phyloP scores from a whole-genome alignment of 2,329 filamentous ascomycete species.

The Stylonectria norvegica region DNA sequence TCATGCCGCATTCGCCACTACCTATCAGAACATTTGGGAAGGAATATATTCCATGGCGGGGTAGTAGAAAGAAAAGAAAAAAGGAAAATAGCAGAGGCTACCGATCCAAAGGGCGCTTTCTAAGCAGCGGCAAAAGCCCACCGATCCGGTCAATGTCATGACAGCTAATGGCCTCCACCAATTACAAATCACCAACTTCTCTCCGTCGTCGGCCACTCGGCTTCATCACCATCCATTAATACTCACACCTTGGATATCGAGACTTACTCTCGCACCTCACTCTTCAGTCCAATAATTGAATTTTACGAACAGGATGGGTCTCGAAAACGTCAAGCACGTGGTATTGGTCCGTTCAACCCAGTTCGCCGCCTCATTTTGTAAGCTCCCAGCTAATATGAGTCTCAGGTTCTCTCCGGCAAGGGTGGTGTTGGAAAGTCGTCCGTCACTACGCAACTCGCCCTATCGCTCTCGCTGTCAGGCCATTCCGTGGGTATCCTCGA shows the following conservation, averaged over 20 bases:
- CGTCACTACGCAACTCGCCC: slow-evolving; percentile 91
- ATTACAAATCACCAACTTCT: not conserved
- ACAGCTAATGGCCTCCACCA: not conserved
- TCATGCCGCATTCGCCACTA: too few relatives aligned
- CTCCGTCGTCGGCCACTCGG: not conserved
- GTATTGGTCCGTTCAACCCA: slow-evolving; percentile 57
- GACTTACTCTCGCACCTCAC: too few relatives aligned
- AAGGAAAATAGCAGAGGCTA: too few relatives aligned
- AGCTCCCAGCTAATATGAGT: slow-evolving; percentile 14
- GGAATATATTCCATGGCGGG: too few relatives aligned
- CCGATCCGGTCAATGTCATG: too few relatives aligned
- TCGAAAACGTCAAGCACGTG: slow-evolving; percentile 67
- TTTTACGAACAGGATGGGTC: slow-evolving; percentile 34
- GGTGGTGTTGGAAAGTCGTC: slow-evolving; percentile 97
- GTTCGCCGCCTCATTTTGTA: slow-evolving; percentile 2
- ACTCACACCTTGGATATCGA: too few relatives aligned
- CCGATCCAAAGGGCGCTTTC: slow-evolving; percentile 25
- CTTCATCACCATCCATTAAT: slow-evolving; percentile 1
- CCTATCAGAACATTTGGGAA: too few relatives aligned
- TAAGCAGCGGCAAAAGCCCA: slow-evolving; percentile 23
- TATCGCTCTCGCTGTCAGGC: slow-evolving; percentile 80
- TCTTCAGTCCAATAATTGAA: too few relatives aligned
- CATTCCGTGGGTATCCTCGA: slow-evolving; percentile 93
- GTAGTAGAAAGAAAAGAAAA: too few relatives aligned
- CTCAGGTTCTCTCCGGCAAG: slow-evolving; percentile 83